These are phyloP conservation scores for Phytophthora capsici DNA, from an alignment of 352 stramenopile genomes.

Conservation along the genomic window DNA sequence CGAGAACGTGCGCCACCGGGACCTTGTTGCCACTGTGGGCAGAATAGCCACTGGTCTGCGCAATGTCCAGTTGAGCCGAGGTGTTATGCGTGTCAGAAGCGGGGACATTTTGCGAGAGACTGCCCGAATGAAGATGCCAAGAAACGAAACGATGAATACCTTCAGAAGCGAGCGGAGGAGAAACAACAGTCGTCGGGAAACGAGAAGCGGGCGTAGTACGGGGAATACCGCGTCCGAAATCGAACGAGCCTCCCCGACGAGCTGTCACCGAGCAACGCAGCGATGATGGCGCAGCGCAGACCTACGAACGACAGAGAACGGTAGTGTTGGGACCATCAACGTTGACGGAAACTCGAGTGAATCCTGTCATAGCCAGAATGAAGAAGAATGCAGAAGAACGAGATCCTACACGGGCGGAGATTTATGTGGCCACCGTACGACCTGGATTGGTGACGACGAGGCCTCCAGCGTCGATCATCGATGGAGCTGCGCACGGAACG, in stretches of 20 bases:
- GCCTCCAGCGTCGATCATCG: no score
- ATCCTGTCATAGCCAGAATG: neutral
- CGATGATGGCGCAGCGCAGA: neutral
- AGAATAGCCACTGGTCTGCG: neutral
- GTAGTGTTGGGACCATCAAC: neutral
- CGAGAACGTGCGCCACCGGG: no score
- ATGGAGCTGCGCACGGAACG: no score
- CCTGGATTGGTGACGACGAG: no score
- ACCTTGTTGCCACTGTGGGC: neutral
- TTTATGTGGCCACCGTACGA: neutral
- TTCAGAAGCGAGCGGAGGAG: neutral
- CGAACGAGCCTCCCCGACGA: neutral
- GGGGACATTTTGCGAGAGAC: slow-evolving; percentile 4
- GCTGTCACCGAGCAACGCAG: no score
- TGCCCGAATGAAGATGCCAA: neutral
- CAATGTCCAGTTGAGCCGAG: neutral
- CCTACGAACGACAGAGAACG: no score
- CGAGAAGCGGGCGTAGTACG: neutral
- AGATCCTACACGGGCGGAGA: neutral
- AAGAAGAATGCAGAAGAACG: neutral
- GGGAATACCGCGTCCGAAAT: neutral
- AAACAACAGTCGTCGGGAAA: neutral
- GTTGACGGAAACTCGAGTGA: no score
- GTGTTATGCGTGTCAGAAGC: neutral
- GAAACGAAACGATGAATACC: neutral